phyloP scores from a whole-genome alignment of 352 stramenopile genomes.

The Thalassiosira oceanica region DNA sequence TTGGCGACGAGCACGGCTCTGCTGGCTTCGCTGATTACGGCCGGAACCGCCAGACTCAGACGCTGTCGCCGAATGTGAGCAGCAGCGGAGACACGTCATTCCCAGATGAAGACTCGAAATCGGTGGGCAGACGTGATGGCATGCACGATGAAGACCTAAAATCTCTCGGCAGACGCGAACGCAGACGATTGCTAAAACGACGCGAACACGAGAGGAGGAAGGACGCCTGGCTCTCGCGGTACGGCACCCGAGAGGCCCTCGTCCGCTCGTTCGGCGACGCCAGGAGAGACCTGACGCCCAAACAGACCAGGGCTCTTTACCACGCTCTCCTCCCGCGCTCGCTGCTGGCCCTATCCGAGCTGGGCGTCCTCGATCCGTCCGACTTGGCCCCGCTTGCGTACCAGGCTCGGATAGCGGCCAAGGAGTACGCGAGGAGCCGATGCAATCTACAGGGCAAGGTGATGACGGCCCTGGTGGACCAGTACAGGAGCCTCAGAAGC shows the following conservation, averaged over 20 bases:
- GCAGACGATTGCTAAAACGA: too few relatives aligned
- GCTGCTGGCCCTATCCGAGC: constrained; percentile 36
- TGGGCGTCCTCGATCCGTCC: constrained; percentile 45
- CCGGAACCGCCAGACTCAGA: too few relatives aligned
- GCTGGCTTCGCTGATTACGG: too few relatives aligned
- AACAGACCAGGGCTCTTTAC: constrained; percentile 65
- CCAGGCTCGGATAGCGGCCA: constrained; percentile 63
- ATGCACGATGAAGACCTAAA: too few relatives aligned
- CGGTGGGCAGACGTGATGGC: too few relatives aligned
- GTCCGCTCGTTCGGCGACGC: constrained; percentile 57
- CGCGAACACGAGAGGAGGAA: constrained; percentile 10
- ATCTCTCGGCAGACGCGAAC: too few relatives aligned
- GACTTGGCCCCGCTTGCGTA: constrained; percentile 66
- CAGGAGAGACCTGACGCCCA: constrained; percentile 65
- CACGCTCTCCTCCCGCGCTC: constrained; percentile 68
- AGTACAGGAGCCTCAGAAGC: too few relatives aligned
- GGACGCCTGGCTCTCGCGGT: constrained; percentile 12
- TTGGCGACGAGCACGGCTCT: too few relatives aligned
- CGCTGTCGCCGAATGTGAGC: too few relatives aligned
- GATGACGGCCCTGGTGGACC: constrained; percentile 61
- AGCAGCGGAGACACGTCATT: too few relatives aligned
- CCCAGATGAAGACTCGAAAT: too few relatives aligned
- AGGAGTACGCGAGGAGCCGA: constrained; percentile 69
- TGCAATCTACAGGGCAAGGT: too few relatives aligned
- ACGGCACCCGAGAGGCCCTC: constrained; percentile 43